Conservation (phyloP, 164 flowering plant species). For the Berberis thunbergii region DNA sequence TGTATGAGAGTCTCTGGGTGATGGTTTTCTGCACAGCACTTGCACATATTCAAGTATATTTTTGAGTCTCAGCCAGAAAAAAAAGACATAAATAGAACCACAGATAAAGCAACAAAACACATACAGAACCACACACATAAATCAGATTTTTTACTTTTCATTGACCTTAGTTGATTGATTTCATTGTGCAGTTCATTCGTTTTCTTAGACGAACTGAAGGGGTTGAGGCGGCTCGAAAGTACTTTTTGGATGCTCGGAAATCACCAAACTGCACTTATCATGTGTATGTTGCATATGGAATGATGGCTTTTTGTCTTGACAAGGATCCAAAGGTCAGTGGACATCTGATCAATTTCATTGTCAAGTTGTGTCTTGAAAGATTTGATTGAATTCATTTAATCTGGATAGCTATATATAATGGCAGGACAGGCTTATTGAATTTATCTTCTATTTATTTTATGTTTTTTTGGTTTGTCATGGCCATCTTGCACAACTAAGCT, state of each 20-base stretch:
- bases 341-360: not conserved
- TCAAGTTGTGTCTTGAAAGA: too few relatives aligned
- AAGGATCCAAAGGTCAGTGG: constrained; percentile 79
- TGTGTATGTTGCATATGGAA: constrained; percentile 90
- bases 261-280: constrained; percentile 87
- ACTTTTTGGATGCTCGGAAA: constrained; percentile 85
- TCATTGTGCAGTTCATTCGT: constrained; percentile 64
- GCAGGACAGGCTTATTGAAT: too few relatives aligned
- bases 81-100: too few relatives aligned
- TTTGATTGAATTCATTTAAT: too few relatives aligned
- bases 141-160: constrained; percentile 1
- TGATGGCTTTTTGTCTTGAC: constrained; percentile 95
- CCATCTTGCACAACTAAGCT: too few relatives aligned
- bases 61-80: too few relatives aligned
- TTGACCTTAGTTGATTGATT: not conserved
- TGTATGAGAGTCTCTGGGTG: constrained; percentile 83
- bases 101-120: too few relatives aligned
- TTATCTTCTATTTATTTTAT: too few relatives aligned
- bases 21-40: constrained; percentile 59
- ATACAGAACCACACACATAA: not conserved
- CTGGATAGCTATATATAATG: too few relatives aligned
- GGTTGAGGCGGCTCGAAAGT: constrained; percentile 93
- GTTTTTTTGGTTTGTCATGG: too few relatives aligned
- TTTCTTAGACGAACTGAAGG: constrained; percentile 92
- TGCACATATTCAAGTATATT: constrained; percentile 77